Evolutionary conservation across 257 asterid species (phyloP).

Genomic region (Asclepias syriaca): DNA sequence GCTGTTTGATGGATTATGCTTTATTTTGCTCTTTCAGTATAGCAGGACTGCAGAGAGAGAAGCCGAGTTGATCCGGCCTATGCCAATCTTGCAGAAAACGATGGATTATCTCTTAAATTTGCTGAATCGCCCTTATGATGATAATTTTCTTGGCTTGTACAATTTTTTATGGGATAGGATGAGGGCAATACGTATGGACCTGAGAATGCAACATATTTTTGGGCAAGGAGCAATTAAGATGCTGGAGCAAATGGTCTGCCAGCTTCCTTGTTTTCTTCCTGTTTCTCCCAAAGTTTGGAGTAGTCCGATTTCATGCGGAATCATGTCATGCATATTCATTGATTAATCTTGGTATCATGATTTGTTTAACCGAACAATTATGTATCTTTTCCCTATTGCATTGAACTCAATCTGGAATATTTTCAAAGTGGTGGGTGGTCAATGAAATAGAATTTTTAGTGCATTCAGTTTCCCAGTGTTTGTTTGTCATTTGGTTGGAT

Average conservation of each 20-base stretch:
- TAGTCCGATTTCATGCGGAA: not conserved
- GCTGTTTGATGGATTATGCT: not conserved
- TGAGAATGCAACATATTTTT: constrained; percentile 99
- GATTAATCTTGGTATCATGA: not conserved
- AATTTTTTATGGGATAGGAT: constrained; percentile 99
- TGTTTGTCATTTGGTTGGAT: not conserved
- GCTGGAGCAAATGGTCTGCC: constrained; percentile 97
- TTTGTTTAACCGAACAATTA: not conserved
- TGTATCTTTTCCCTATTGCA: not conserved
- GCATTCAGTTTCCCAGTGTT: not conserved
- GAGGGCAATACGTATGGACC: constrained; percentile 98
- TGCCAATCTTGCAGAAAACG: constrained; percentile 82
- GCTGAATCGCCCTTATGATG: constrained; percentile 71
- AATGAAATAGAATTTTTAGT: not conserved
- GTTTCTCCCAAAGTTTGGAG: no score
- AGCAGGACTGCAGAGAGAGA: constrained; percentile 98
- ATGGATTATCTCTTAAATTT: constrained; percentile 80
- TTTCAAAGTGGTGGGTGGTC: not conserved
- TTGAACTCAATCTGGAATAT: not conserved
- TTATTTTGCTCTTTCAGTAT: constrained; percentile 48
- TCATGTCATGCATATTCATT: not conserved
- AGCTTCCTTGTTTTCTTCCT: constrained; percentile 10
- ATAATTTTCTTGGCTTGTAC: constrained; percentile 77
- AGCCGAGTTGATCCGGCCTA: constrained; percentile 84
- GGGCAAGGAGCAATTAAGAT: constrained; percentile 65